A percentile compares a stretch with the other conserved stretches of the same genome.
Evolutionary conservation across 2,329 filamentous ascomycete species (phyloP).

Genomic region (Spiromastix sp.): DNA sequence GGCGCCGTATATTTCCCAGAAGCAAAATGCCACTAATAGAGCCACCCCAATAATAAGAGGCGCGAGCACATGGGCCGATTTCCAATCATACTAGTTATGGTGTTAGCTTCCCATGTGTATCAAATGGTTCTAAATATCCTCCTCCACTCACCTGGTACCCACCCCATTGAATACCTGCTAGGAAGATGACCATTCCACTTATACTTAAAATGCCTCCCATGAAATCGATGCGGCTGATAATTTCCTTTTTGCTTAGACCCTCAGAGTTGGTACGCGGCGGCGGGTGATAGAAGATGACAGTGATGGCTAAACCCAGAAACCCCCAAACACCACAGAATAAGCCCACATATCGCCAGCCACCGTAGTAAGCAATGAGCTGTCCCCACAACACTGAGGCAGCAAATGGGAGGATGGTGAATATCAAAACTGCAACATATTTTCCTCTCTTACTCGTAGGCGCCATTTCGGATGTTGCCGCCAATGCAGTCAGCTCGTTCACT

Average conservation of each 20-base stretch:
- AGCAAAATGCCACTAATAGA: slow-evolving; percentile 32
- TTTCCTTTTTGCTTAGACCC: slow-evolving; percentile 27
- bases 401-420: slow-evolving; percentile 54
- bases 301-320: slow-evolving; percentile 31
- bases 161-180: slow-evolving; percentile 43
- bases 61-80: slow-evolving; percentile 34
- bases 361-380: slow-evolving; percentile 43
- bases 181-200: slow-evolving; percentile 37
- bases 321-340: slow-evolving; percentile 34
- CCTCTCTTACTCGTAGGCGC: slow-evolving; percentile 56
- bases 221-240: slow-evolving; percentile 40
- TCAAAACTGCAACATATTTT: slow-evolving; percentile 49
- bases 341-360: slow-evolving; percentile 35
- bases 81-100: slow-evolving; percentile 38
- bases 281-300: slow-evolving; percentile 35
- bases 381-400: slow-evolving; percentile 52
- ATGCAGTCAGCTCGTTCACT: slow-evolving; percentile 57
- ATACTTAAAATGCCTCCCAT: slow-evolving; percentile 40
- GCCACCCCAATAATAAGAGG: slow-evolving; percentile 36
- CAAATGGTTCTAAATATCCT: neutral
- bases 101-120: slow-evolving; percentile 7
- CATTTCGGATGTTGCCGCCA: slow-evolving; percentile 58
- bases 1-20: slow-evolving; percentile 38
- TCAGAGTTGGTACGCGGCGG: slow-evolving; percentile 33
- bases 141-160: slow-evolving; percentile 30